These are phyloP conservation scores for Lojkania enalia DNA, from an alignment of 2,329 filamentous ascomycete species.

Conservation along the genomic window DNA sequence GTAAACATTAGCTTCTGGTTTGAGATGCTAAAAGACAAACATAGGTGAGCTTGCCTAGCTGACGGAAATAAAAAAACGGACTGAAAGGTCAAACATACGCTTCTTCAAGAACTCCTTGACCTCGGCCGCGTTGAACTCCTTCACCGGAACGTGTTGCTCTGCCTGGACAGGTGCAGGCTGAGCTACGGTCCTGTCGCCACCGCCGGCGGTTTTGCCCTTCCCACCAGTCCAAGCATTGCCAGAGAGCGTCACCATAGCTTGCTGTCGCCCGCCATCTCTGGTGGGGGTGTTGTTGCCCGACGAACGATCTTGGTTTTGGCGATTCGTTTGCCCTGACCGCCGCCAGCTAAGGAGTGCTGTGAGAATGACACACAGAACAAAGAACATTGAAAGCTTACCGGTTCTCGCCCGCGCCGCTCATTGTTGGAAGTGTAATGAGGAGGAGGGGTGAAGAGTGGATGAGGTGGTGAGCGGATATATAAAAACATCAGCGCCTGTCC, in stretches of 20 bases:
- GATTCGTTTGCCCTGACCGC: conserved; percentile 37
- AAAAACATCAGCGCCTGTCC: conserved; percentile 3
- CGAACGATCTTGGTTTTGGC: conserved; percentile 29
- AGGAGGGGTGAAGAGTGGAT: conserved; percentile 31
- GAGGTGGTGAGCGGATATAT: conserved; percentile 33
- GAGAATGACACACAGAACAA: conserved; percentile 12
- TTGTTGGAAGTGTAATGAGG: conserved; percentile 29
- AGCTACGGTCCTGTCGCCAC: conserved; percentile 19
- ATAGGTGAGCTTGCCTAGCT: background rate
- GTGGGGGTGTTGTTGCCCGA: conserved; percentile 40
- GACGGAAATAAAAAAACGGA: conserved; percentile 1
- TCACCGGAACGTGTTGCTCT: conserved; percentile 41
- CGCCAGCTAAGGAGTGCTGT: conserved; percentile 36
- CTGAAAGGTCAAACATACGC: conserved; percentile 33
- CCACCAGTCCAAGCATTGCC: conserved; percentile 40
- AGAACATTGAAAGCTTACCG: conserved; percentile 28
- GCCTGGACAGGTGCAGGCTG: conserved; percentile 17
- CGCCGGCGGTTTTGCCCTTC: conserved; percentile 35
- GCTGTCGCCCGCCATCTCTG: conserved; percentile 38
- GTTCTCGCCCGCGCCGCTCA: conserved; percentile 46
- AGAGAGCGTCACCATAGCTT: conserved; percentile 33
- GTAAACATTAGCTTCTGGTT: conserved; percentile 22
- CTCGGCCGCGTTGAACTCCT: conserved; percentile 50
- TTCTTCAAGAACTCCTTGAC: conserved; percentile 49
- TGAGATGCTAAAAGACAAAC: no score